phyloP scores from a whole-genome alignment of 2,329 filamentous ascomycete species.

The Sarocladiaceae sp. region DNA sequence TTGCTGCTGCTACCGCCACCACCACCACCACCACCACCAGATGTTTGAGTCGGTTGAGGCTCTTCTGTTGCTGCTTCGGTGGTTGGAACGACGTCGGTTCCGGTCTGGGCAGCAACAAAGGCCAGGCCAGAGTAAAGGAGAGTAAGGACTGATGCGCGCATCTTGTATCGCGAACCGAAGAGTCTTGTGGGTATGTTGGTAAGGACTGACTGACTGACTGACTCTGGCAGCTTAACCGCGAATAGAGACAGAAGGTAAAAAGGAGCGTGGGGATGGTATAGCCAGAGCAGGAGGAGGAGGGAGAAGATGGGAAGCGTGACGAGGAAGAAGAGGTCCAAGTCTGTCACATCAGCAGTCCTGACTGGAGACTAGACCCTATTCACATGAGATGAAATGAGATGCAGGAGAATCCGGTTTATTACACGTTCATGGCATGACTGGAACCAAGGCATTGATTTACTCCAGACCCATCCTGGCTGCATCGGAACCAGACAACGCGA shows the following conservation, averaged over 20 bases:
- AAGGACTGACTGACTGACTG: slow-evolving; percentile 7
- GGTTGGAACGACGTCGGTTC: neutral
- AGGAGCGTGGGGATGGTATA: no score
- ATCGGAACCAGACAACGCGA: no score
- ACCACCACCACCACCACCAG: neutral
- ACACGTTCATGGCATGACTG: slow-evolving; percentile 4
- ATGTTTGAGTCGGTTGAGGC: neutral
- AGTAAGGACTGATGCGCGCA: slow-evolving; percentile 4
- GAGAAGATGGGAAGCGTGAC: neutral
- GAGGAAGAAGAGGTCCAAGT: neutral
- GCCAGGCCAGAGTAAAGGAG: slow-evolving; percentile 7
- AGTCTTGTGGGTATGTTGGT: neutral
- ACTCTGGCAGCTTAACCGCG: neutral
- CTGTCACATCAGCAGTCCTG: neutral
- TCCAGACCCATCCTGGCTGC: no score
- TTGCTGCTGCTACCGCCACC: neutral
- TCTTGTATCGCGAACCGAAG: neutral
- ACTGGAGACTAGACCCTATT: no score
- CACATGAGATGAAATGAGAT: neutral
- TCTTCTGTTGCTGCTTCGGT: neutral
- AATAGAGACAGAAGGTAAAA: neutral
- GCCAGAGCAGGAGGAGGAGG: no score
- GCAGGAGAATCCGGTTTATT: neutral
- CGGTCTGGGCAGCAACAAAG: slow-evolving; percentile 3
- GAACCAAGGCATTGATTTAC: no score